phyloP scores from a whole-genome alignment of 306 rosid genomes.

The Citrullus amarus region DNA sequence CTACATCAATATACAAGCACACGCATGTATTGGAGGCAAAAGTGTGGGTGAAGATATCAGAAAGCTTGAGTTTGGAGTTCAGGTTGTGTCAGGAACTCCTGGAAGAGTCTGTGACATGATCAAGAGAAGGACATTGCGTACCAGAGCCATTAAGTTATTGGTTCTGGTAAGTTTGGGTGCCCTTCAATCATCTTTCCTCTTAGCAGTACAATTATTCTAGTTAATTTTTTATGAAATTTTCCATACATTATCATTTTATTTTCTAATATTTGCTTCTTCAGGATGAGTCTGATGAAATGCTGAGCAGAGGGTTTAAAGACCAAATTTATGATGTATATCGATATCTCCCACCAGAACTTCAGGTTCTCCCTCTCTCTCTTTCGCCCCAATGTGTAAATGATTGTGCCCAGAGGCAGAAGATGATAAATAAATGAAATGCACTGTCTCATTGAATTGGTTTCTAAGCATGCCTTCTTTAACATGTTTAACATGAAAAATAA shows the following conservation, averaged over 20 bases:
- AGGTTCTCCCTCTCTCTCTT: constrained; percentile 37
- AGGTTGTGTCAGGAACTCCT: constrained; percentile 97
- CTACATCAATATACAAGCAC: constrained; percentile 81
- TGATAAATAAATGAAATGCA: background rate
- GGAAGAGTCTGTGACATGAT: constrained; percentile 99
- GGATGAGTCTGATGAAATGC: constrained; percentile 99
- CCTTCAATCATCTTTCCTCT: background rate
- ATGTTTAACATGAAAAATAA: background rate
- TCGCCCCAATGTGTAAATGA: background rate
- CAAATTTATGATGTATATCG: constrained; percentile 95
- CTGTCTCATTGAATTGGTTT: background rate
- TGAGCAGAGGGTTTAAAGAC: constrained; percentile 99
- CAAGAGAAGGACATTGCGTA: constrained; percentile 88
- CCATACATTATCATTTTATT: background rate
- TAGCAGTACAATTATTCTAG: background rate
- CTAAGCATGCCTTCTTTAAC: background rate
- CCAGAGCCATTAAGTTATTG: constrained; percentile 76
- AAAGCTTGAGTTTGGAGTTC: constrained; percentile 93
- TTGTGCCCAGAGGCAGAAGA: background rate
- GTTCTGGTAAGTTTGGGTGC: constrained; percentile 47
- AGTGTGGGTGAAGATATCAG: constrained; percentile 94
- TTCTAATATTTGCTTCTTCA: constrained; percentile 11
- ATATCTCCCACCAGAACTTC: constrained; percentile 97
- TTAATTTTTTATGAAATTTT: background rate
- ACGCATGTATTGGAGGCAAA: constrained; percentile 88